These are phyloP conservation scores for Oryza rufipogon DNA, from an alignment of 176 grass and related monocot species.

Conservation along the genomic window DNA sequence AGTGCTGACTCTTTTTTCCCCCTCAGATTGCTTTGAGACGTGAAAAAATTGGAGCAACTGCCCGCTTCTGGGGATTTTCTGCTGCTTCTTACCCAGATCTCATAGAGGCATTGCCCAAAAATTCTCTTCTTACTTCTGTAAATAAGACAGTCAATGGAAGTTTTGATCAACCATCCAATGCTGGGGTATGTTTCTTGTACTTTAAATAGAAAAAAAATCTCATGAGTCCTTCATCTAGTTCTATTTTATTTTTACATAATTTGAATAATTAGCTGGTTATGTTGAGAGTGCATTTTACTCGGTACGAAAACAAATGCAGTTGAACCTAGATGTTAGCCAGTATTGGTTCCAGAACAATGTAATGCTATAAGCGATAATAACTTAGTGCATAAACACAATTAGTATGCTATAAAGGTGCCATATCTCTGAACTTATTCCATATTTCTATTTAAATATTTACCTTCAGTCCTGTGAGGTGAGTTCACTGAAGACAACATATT, in stretches of 20 bases:
- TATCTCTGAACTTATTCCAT: background rate
- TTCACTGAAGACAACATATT: slow-evolving; percentile 13
- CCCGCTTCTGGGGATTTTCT: slow-evolving; percentile 98
- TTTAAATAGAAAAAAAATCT: background rate
- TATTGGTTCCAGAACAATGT: background rate
- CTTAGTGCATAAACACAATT: background rate
- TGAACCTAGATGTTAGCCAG: slow-evolving; percentile 13
- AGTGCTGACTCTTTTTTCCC: slow-evolving; percentile 29
- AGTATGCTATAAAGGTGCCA: background rate
- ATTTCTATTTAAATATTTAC: slow-evolving; percentile 25
- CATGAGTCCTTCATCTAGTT: background rate
- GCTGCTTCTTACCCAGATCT: slow-evolving; percentile 92
- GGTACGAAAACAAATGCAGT: background rate
- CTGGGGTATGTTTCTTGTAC: slow-evolving; percentile 49
- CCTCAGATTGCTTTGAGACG: slow-evolving; percentile 92
- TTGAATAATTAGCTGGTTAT: slow-evolving; percentile 15
- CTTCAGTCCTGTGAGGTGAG: background rate
- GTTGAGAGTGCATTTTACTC: background rate
- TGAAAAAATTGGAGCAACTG: slow-evolving; percentile 83
- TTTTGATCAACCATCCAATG: slow-evolving; percentile 56
- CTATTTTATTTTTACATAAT: background rate
- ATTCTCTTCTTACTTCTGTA: slow-evolving; percentile 56
- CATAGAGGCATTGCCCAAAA: slow-evolving; percentile 45
- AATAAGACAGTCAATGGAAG: slow-evolving; percentile 47
- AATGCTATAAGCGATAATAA: background rate